Percentiles rank a stretch among this genome's conserved stretches.
These are phyloP conservation scores for Rhynchosporium graminicola DNA, from an alignment of 2,329 filamentous ascomycete species.

Conservation along the genomic window DNA sequence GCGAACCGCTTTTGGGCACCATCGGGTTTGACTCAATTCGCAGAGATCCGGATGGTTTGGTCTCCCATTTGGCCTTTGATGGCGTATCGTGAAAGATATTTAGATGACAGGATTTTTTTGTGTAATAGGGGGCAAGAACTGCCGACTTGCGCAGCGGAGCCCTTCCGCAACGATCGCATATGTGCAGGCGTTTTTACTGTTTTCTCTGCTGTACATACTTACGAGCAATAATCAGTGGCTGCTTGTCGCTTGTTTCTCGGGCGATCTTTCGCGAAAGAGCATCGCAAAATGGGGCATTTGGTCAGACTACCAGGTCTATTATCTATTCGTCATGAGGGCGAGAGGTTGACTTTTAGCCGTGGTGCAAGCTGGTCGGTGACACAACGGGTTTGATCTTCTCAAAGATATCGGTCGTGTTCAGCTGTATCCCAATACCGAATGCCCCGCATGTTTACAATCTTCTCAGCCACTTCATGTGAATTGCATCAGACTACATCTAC, in stretches of 20 bases:
- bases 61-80: neutral
- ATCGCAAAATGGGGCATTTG: slow-evolving; percentile 11
- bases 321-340: neutral
- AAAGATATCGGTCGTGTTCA: slow-evolving; percentile 12
- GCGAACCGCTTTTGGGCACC: slow-evolving; percentile 2
- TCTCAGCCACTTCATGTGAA: neutral
- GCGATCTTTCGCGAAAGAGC: neutral
- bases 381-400: slow-evolving; percentile 4
- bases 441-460: neutral
- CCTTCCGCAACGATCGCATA: slow-evolving; percentile 9
- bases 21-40: neutral
- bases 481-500: neutral
- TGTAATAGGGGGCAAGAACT: neutral
- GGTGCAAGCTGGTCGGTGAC: slow-evolving; percentile 21
- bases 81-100: neutral
- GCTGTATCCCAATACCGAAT: slow-evolving; percentile 16
- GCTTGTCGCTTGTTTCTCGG: slow-evolving; percentile 8
- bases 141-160: slow-evolving; percentile 2
- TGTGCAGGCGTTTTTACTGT: slow-evolving; percentile 9
- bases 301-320: slow-evolving; percentile 14
- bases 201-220: slow-evolving; percentile 4
- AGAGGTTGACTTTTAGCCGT: neutral
- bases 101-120: neutral
- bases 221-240: slow-evolving; percentile 15
- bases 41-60: slow-evolving; percentile 2